Evolutionary conservation across 2,329 filamentous ascomycete species (phyloP).

Genomic region (Neodidymelliopsis sp.): DNA sequence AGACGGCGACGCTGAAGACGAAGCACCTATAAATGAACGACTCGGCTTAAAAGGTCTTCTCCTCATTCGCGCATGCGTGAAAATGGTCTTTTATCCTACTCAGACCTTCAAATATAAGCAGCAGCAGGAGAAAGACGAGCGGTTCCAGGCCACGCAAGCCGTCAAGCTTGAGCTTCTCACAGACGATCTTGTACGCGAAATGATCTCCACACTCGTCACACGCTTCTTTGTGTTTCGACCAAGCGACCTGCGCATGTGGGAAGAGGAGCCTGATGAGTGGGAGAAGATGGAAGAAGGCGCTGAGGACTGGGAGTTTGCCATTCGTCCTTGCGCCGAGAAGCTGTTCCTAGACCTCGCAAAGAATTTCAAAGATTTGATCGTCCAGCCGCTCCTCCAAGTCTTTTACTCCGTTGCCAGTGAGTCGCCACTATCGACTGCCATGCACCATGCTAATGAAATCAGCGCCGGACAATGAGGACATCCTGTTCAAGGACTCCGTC

Average conservation of each 20-base stretch:
- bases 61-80: conserved; percentile 80
- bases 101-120: conserved; percentile 86
- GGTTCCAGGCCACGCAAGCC: conserved; percentile 70
- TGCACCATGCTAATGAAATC: conserved; percentile 23
- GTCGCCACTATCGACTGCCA: conserved; percentile 23
- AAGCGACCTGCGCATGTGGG: conserved; percentile 88
- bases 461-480: conserved; percentile 68
- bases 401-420: conserved; percentile 79
- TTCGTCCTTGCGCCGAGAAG: conserved; percentile 91
- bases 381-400: conserved; percentile 80
- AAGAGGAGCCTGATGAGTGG: conserved; percentile 95
- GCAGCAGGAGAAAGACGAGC: conserved; percentile 77
- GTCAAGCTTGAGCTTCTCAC: conserved; percentile 79
- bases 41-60: conserved; percentile 84
- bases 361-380: conserved; percentile 83
- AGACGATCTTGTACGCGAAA: conserved; percentile 76
- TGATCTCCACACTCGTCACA: conserved; percentile 85
- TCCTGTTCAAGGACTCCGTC: conserved; percentile 89
- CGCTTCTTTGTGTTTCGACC: conserved; percentile 88
- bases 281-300: conserved; percentile 87
- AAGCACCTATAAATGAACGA: conserved; percentile 73
- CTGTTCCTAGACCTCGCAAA: conserved; percentile 90
- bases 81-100: conserved; percentile 81
- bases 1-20: conserved; percentile 57
- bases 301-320: conserved; percentile 85